These are phyloP conservation scores for Hanseniaspora lindneri DNA, from an alignment of 805 yeast genomes.

Conservation along the genomic window DNA sequence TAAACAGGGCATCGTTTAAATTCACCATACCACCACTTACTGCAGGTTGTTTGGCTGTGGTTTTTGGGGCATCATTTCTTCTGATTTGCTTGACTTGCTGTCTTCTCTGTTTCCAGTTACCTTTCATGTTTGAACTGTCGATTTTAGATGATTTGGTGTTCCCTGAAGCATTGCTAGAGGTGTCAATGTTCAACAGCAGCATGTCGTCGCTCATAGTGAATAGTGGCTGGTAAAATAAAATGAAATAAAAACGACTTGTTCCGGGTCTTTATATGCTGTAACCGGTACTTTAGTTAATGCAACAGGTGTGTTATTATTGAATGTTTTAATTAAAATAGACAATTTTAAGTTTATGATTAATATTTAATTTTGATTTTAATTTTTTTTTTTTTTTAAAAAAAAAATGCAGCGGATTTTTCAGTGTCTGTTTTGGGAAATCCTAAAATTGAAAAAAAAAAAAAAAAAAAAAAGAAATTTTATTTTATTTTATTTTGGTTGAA, in stretches of 20 bases:
- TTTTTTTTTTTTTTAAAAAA: too few relatives aligned
- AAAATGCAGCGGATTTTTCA: too few relatives aligned
- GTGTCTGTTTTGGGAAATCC: background rate
- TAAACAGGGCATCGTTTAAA: conserved; percentile 8
- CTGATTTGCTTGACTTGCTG: conserved; percentile 37
- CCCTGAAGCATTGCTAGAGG: conserved; percentile 28
- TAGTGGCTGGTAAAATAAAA: too few relatives aligned
- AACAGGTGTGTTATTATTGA: too few relatives aligned
- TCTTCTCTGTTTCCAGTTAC: conserved; percentile 73
- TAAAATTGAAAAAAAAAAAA: too few relatives aligned
- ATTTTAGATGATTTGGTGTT: conserved; percentile 20
- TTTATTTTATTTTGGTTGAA: background rate
- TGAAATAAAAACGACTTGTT: too few relatives aligned
- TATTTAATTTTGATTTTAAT: background rate
- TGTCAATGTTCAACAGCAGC: conserved; percentile 60
- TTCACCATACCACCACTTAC: conserved; percentile 7
- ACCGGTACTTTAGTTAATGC: too few relatives aligned
- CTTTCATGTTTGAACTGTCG: conserved; percentile 46
- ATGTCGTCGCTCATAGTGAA: conserved; percentile 27
- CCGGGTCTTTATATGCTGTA: too few relatives aligned
- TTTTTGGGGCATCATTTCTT: conserved; percentile 35
- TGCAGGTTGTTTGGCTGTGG: background rate
- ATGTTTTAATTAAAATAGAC: too few relatives aligned
- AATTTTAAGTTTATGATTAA: too few relatives aligned
- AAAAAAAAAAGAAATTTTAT: background rate